Evolutionary conservation across 768 basidiomycete genomes (phyloP), one percentile per base, ranked within the genome.

Genomic region (Lanmaoa rubissima): DNA sequence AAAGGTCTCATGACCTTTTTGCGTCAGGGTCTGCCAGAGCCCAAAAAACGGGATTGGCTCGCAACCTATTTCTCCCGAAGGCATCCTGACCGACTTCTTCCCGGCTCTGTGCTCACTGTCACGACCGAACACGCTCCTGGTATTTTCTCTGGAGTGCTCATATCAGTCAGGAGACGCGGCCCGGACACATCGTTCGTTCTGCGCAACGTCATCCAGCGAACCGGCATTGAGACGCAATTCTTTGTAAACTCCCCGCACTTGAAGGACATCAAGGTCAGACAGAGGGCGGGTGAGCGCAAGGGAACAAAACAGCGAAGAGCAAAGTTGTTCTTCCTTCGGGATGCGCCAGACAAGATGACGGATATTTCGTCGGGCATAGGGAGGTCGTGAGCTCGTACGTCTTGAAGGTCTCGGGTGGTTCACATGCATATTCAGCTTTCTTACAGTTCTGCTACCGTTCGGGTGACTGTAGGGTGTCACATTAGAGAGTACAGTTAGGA

Each of bases 161-260:
- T 97, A 64, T 83, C 85, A 32, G 82, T 95, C 61, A 84, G 92
- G 50, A 82, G 92, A 64, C 83, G 89, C 39, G 95, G 94, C 1
- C 79, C 84, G 31, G 92, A 93, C 74, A 94, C 92, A 28, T 88
- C 86, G n/a, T 90, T 98, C 68, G 78, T 86, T 51, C 75, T 98
- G 50, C 83, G 96, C 61, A 98, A 98, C 74, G 83, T 97, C 61
- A 82, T 98, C 51, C 89, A 92, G 65, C 82, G 93, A 60, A 92
- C 89, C 13, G 95, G 94, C 13, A 88, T 97, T 39, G 96, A 98
- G 78, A 88, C 92, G 88, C 88, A 88, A 67, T 90, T 92, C 75
- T 94, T 88, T 70, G 84, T 87, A 61, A 85, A 83, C 66, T 91
- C 89, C 50, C 95, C 96, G 31, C 83, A 92, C 68, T 66, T 98